Base-by-base conservation (phyloP, 345 rosid genomes). In the Gossypium longicalyx region DNA sequence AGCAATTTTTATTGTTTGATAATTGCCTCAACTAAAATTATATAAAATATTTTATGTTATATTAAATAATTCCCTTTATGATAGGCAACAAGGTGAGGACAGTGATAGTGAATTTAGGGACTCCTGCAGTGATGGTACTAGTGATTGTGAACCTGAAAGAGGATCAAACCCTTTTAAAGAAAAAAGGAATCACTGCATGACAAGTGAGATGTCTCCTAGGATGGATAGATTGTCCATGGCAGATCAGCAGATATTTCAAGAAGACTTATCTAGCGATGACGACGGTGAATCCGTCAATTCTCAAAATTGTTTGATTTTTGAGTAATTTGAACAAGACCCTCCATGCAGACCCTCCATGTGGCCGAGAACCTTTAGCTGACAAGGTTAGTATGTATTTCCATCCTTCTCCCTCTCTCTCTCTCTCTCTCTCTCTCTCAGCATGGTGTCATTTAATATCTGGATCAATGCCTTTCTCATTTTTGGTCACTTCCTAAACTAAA, bases 341-440 rank as follows among this genome's bases (percentile, higher is more conserved):
- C 94, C 99, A 1, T 90, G 89, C 74, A 83, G 91, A 89, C 54
- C 84, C 87, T 73, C 94, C 99, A 1, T 90, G 89, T 73, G 82
- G 89, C 78, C 93, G 97, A 44, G 90, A 93, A 76, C 99, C 99
- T 53, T 83, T 95, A 69, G 88, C 99, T 67, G 92, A 93, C 85
- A 91, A 95, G 94, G 99, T 81, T 75, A 86, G 84, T 77, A 7
- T 65, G 12, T 63, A 52, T 66, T 12, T 29, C 38, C 38, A 29
- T 29, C 34, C 34, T 29, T 29, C 34, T 29, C 34, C 1, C 34
- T 3, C 34, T 3, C 29, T 0, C 34, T 3, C 34, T 0, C 34
- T 3, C 29, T 3, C 59, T 19, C 59, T 63, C 34, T 8, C 54
- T 60, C n/a, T 13, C 12, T 12, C 59, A 16, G 15, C 53, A 16